Evolutionary conservation across 2,329 filamentous ascomycete species (phyloP).

Genomic region (Hypoxylon sp.): DNA sequence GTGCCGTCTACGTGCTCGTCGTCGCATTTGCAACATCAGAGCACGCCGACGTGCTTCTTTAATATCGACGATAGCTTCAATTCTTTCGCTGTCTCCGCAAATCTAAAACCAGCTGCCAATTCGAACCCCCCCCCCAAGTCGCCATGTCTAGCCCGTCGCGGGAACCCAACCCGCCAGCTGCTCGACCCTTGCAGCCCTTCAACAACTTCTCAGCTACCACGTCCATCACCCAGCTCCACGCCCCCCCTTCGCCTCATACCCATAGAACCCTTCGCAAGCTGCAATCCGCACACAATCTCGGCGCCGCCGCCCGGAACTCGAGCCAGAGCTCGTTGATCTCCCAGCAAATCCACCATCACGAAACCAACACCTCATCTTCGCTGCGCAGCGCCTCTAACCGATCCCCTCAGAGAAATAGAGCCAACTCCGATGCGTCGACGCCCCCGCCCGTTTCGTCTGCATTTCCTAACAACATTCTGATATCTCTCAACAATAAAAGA

Average conservation of each 20-base stretch:
- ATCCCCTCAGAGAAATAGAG: slow-evolving; percentile 66
- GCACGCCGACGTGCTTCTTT: slow-evolving; percentile 11
- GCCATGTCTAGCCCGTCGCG: slow-evolving; percentile 44
- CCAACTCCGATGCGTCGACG: slow-evolving; percentile 77
- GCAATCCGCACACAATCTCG: slow-evolving; percentile 77
- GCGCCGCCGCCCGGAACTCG: slow-evolving; percentile 57
- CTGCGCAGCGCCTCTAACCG: slow-evolving; percentile 50
- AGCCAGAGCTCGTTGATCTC: slow-evolving; percentile 65
- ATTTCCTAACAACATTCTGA: slow-evolving; percentile 49
- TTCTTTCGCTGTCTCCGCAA: not conserved
- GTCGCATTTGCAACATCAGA: slow-evolving; percentile 21
- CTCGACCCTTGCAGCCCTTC: slow-evolving; percentile 37
- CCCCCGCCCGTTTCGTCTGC: slow-evolving; percentile 45
- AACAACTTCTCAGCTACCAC: slow-evolving; percentile 37
- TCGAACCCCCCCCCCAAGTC: not conserved
- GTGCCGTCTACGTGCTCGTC: slow-evolving; percentile 5
- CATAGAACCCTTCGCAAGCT: slow-evolving; percentile 75
- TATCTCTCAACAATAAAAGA: slow-evolving; percentile 50
- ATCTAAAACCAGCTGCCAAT: slow-evolving; percentile 5
- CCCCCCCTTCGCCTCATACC: slow-evolving; percentile 68
- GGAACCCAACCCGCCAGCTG: slow-evolving; percentile 39
- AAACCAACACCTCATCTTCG: slow-evolving; percentile 47
- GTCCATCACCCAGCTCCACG: slow-evolving; percentile 56
- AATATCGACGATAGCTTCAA: slow-evolving; percentile 21
- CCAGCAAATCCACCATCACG: slow-evolving; percentile 63